phyloP scores from a whole-genome alignment of 2,329 filamentous ascomycete genomes.

The Chrysosporium queenslandicum region DNA sequence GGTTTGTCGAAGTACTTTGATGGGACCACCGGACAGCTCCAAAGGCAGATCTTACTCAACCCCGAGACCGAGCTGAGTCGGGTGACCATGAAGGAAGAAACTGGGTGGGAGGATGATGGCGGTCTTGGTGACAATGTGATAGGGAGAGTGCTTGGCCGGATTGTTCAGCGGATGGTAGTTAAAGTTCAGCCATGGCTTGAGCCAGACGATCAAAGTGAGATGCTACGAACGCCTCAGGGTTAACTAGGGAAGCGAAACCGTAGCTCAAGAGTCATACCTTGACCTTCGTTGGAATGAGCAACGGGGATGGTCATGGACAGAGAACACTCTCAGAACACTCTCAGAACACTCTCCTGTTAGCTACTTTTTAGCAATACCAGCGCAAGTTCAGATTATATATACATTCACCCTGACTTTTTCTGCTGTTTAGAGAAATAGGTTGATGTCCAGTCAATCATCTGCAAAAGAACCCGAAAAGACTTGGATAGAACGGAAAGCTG shows the following conservation, averaged over 20 bases:
- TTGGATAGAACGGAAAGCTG: not conserved
- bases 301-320: not conserved
- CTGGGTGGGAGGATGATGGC: not conserved
- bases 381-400: not conserved
- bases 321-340: not conserved
- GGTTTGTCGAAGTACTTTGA: slow-evolving; percentile 21
- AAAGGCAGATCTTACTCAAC: slow-evolving; percentile 11
- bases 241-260: too few relatives aligned
- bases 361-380: not conserved
- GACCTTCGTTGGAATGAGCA: not conserved
- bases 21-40: slow-evolving; percentile 15
- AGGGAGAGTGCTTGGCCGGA: not conserved
- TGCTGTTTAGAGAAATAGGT: too few relatives aligned
- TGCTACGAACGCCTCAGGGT: not conserved
- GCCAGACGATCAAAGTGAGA: not conserved
- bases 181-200: slow-evolving; percentile 11
- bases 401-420: not conserved
- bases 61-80: slow-evolving; percentile 12
- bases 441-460: too few relatives aligned
- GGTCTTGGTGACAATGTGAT: slow-evolving; percentile 6
- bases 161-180: slow-evolving; percentile 2
- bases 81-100: slow-evolving; percentile 3
- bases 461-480: not conserved
- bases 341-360: not conserved
- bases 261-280: too few relatives aligned